Evolutionary conservation across 176 grass and related monocot species (phyloP).

Genomic region (Musa acuminata): DNA sequence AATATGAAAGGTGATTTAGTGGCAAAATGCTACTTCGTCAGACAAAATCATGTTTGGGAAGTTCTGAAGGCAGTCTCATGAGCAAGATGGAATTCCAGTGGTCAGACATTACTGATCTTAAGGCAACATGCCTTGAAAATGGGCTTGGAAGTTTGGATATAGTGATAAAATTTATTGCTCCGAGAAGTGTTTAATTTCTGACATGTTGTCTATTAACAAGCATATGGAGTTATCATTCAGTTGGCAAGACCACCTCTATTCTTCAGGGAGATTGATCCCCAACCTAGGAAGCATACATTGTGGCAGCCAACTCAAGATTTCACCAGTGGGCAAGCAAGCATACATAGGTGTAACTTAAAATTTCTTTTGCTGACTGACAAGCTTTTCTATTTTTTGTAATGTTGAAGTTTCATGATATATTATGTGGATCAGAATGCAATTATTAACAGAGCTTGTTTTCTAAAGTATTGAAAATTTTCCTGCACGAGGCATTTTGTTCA

Average conservation of each 20-base stretch:
- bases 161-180: constrained; percentile 38
- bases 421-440: not conserved
- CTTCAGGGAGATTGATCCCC: constrained; percentile 68
- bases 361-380: not conserved
- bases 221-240: constrained; percentile 28
- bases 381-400: not conserved
- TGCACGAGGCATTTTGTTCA: constrained; percentile 72
- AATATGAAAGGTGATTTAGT: constrained; percentile 68
- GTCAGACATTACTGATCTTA: constrained; percentile 57
- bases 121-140: constrained; percentile 40
- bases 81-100: constrained; percentile 89
- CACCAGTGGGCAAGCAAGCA: constrained; percentile 53
- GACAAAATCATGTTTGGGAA: constrained; percentile 78
- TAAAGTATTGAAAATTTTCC: not conserved
- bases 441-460: too few species aligned
- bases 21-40: constrained; percentile 86
- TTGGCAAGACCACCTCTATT: constrained; percentile 59
- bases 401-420: not conserved
- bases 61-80: constrained; percentile 54
- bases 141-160: constrained; percentile 48
- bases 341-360: constrained; percentile 34
- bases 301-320: constrained; percentile 73
- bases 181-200: not conserved
- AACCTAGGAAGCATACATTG: constrained; percentile 77
- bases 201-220: constrained; percentile 12